These are phyloP conservation scores for Yamadazyma scolyti DNA, from an alignment of 805 yeast species.

Conservation along the genomic window DNA sequence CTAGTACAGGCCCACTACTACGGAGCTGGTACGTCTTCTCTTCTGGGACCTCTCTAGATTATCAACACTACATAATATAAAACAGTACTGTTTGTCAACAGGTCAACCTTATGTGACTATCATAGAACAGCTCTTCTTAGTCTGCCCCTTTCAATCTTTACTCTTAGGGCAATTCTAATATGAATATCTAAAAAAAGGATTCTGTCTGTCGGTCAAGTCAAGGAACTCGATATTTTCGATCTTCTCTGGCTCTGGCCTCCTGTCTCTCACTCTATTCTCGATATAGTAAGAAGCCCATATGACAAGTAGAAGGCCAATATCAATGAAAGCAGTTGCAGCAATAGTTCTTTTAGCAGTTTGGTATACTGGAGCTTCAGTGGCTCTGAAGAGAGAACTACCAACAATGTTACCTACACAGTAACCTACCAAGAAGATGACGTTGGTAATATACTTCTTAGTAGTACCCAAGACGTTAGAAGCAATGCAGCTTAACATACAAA, in stretches of 20 bases:
- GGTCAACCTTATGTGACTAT: too few relatives aligned
- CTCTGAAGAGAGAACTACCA: conserved; percentile 52
- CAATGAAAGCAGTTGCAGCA: conserved; percentile 23
- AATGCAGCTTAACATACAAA: conserved; percentile 28
- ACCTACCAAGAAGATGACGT: conserved; percentile 42
- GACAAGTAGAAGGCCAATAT: conserved; percentile 19
- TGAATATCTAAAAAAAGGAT: conserved; percentile 50
- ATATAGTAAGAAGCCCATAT: conserved; percentile 20
- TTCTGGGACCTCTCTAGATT: too few relatives aligned
- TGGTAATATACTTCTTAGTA: conserved; percentile 50
- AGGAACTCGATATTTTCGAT: conserved; percentile 42
- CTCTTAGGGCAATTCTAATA: too few relatives aligned
- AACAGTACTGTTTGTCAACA: too few relatives aligned
- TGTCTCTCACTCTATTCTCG: conserved; percentile 37
- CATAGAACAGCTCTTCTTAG: too few relatives aligned
- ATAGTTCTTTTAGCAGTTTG: conserved; percentile 39
- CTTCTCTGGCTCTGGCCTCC: conserved; percentile 10
- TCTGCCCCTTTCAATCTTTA: too few relatives aligned
- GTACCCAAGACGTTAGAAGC: conserved; percentile 53
- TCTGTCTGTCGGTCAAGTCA: conserved; percentile 52
- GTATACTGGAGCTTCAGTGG: conserved; percentile 41
- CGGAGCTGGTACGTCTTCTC: too few relatives aligned
- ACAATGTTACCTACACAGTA: conserved; percentile 52
- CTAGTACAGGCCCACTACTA: too few relatives aligned
- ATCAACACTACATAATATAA: too few relatives aligned